These are phyloP conservation scores for Fusarium acutatum DNA, from an alignment of 2,329 filamentous ascomycete species.

Conservation along the genomic window DNA sequence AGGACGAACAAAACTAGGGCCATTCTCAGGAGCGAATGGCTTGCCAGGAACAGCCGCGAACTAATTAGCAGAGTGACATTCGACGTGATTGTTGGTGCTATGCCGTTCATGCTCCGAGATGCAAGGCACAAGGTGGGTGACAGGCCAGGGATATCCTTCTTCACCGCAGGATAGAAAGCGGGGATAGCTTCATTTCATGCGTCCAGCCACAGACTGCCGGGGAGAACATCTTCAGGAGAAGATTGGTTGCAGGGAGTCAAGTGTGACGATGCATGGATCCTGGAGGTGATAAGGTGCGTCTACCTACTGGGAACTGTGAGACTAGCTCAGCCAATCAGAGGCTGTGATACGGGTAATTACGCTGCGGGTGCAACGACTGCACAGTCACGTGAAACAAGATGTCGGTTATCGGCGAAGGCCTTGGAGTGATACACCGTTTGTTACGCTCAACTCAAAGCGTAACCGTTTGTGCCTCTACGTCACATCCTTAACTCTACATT, in stretches of 20 bases:
- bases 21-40: constrained; percentile 21
- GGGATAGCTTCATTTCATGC: constrained; percentile 12
- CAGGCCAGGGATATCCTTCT: constrained; percentile 12
- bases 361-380: constrained; percentile 3
- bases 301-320: background rate
- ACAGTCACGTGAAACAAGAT: constrained; percentile 27
- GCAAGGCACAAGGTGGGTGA: constrained; percentile 34
- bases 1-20: constrained; percentile 12
- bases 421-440: constrained; percentile 12
- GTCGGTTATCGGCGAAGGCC: constrained; percentile 6
- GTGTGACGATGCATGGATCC: constrained; percentile 35
- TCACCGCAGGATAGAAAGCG: constrained; percentile 14
- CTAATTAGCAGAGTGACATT: constrained; percentile 14
- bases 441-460: constrained; percentile 12
- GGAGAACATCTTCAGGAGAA: constrained; percentile 23
- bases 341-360: background rate
- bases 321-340: constrained; percentile 24
- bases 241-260: constrained; percentile 22
- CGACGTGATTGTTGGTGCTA: constrained; percentile 13
- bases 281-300: constrained; percentile 26
- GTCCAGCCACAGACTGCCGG: constrained; percentile 27
- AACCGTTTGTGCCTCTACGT: constrained; percentile 23
- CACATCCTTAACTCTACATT: background rate
- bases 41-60: constrained; percentile 30
- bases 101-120: constrained; percentile 17